Evolutionary conservation across 441 rosid species (phyloP).

Genomic region (Brassica hybrid): DNA sequence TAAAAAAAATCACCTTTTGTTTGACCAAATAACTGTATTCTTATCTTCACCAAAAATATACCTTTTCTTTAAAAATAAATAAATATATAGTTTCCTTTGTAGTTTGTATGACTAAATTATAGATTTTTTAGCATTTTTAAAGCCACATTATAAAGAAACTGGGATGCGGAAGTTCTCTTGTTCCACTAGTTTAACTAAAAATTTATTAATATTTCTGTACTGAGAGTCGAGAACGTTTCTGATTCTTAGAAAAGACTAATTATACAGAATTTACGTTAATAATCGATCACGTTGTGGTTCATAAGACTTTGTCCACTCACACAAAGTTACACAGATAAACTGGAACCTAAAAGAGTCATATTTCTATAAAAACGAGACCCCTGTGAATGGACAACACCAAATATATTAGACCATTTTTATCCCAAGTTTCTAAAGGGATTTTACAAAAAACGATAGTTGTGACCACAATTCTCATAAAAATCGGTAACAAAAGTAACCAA

Average conservation of each 20-base stretch:
- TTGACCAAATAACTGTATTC: background rate
- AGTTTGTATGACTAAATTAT: background rate
- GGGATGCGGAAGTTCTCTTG: background rate
- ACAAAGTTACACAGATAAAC: background rate
- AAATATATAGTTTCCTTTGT: background rate
- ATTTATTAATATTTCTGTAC: no score
- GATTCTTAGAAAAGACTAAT: no score
- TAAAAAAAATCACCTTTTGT: background rate
- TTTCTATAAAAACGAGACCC: background rate
- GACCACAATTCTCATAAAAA: no score
- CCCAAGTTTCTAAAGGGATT: no score
- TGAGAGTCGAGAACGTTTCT: no score
- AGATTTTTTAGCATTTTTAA: background rate
- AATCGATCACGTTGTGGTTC: no score
- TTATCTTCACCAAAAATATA: background rate
- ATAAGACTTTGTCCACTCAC: no score
- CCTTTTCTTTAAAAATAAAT: background rate
- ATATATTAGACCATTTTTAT: no score
- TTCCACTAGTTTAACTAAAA: background rate
- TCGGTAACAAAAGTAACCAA: no score
- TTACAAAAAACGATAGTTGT: no score
- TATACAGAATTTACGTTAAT: conserved; percentile 26
- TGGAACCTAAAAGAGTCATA: background rate
- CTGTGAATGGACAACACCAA: background rate
- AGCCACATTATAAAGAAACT: background rate